A percentile compares a stretch with the other conserved stretches of the same genome.
phyloP scores from a whole-genome alignment of 2,329 filamentous ascomycete genomes.

The Monilinia vaccinii-corymbosi region DNA sequence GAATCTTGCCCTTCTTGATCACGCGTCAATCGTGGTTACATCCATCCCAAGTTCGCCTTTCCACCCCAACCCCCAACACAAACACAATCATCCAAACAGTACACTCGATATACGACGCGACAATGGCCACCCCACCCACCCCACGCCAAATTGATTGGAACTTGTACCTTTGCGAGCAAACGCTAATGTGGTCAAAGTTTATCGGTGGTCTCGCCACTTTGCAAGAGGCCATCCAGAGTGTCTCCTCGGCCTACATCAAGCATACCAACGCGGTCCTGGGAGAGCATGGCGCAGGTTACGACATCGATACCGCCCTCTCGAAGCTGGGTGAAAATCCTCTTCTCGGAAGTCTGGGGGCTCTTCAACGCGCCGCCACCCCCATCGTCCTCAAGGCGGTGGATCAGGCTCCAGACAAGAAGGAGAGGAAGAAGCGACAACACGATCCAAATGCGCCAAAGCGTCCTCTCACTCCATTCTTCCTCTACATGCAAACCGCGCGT shows the following conservation, averaged over 20 bases:
- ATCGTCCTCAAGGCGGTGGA: conserved; percentile 33
- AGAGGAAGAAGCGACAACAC: conserved; percentile 77
- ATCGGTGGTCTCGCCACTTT: conserved; percentile 71
- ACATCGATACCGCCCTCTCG: conserved; percentile 38
- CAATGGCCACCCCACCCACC: conserved; percentile 12
- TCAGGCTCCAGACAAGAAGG: conserved; percentile 64
- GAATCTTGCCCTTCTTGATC: conserved; percentile 13
- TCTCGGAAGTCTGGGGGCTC: conserved; percentile 22
- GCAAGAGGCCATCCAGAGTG: conserved; percentile 67
- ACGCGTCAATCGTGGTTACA: conserved; percentile 25
- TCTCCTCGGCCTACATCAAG: conserved; percentile 76
- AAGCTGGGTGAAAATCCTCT: conserved; percentile 37
- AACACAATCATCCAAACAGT: background rate
- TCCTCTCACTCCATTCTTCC: conserved; percentile 87
- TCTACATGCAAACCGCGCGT: conserved; percentile 85
- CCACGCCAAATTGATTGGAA: conserved; percentile 14
- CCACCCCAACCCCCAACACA: background rate
- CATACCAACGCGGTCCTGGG: conserved; percentile 79
- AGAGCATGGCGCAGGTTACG: conserved; percentile 40
- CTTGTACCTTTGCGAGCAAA: conserved; percentile 16
- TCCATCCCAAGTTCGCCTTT: conserved; percentile 9
- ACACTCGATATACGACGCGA: too few species aligned
- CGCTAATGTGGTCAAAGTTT: conserved; percentile 43
- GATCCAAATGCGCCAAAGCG: conserved; percentile 95
- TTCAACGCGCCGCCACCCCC: conserved; percentile 31